Evolutionary conservation across 2,329 filamentous ascomycete species (phyloP), one percentile per base, ranked within the genome.

Genomic region (Diaporthe sp.): DNA sequence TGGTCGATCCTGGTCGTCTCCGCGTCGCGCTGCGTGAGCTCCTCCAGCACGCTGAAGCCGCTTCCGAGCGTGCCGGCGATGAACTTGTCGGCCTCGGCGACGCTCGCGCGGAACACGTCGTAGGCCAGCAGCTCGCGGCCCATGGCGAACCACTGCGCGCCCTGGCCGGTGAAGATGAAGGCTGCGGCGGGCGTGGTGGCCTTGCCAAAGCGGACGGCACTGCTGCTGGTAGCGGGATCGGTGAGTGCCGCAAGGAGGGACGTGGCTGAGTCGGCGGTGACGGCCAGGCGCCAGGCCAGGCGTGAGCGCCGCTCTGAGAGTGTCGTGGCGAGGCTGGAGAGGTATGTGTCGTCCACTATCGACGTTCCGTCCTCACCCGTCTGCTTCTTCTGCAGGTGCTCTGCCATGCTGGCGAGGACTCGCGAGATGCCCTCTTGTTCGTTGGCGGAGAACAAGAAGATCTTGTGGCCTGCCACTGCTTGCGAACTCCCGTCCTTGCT

Each of bases 81-180:
- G 58, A 71, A 72, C 37, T 10, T 17, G 57, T 73, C 71, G 28
- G 70, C 71, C 60, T 73, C 53, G 61, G 71, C 42, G n/a, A 73
- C 51, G n/a, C 73, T 71, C 39, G 60, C 53, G 25, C 77, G 70
- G 75, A 80, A 80, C 39, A 80, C 70, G 2, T 80, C 78, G 60
- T 77, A 77, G 17, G 75, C 61, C 22, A 80, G 57, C 12, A 81
- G 76, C 58, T 80, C 78, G 15, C 76, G 71, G 25, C 80, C 81
- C 81, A 82, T 82, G 28, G 77, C 75, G 47, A 58, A 74, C 79
- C 80, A 84, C 76, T 84, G 82, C 5, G 82, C 82, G 20, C 83
- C 83, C 68, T 84, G 82, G 28, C 83, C 83, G 4, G 82, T 82
- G 77, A 83, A 84, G 4, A 80, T 80, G 71, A 82, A 82, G 61